Percentiles rank a stretch among this genome's conserved stretches.
phyloP scores from a whole-genome alignment of 176 grass and related monocot species.

The Carex littledalei region DNA sequence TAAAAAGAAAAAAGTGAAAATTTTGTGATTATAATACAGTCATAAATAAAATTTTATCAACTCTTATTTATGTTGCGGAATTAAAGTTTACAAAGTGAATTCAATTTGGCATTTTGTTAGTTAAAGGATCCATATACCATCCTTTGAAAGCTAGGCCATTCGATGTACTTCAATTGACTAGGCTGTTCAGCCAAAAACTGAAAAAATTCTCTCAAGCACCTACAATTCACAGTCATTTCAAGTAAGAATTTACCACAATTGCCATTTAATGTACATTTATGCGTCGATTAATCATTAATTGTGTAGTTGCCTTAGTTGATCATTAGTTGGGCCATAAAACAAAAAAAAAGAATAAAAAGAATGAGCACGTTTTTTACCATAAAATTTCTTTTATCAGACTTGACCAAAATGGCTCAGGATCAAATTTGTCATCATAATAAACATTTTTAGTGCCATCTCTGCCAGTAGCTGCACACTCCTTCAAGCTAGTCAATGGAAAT shows the following conservation, averaged over 20 bases:
- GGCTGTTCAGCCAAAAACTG: slow-evolving; percentile 80
- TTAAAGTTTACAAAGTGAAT: not conserved
- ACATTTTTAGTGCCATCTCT: slow-evolving; percentile 8
- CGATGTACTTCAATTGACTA: slow-evolving; percentile 75
- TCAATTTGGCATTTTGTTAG: not conserved
- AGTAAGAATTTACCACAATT: slow-evolving; percentile 7
- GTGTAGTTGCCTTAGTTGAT: not conserved
- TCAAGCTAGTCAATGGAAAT: slow-evolving; percentile 2
- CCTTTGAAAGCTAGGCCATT: slow-evolving; percentile 67
- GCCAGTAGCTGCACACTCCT: slow-evolving; percentile 25
- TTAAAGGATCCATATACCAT: slow-evolving; percentile 42
- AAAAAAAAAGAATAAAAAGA: not conserved
- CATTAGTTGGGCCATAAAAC: not conserved
- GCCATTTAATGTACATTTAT: not conserved
- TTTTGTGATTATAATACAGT: not conserved
- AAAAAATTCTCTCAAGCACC: slow-evolving; percentile 51
- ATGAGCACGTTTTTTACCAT: slow-evolving; percentile 7
- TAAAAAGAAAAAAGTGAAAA: slow-evolving; percentile 7
- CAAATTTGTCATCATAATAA: slow-evolving; percentile 17
- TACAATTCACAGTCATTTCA: slow-evolving; percentile 22
- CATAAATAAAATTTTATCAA: not conserved
- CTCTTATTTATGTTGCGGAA: not conserved
- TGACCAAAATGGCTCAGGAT: slow-evolving; percentile 33
- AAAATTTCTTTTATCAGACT: slow-evolving; percentile 33
- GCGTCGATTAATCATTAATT: not conserved